These are phyloP conservation scores for Penicillium riverlandense DNA, from an alignment of 495 filamentous ascomycete genomes.

Conservation along the genomic window DNA sequence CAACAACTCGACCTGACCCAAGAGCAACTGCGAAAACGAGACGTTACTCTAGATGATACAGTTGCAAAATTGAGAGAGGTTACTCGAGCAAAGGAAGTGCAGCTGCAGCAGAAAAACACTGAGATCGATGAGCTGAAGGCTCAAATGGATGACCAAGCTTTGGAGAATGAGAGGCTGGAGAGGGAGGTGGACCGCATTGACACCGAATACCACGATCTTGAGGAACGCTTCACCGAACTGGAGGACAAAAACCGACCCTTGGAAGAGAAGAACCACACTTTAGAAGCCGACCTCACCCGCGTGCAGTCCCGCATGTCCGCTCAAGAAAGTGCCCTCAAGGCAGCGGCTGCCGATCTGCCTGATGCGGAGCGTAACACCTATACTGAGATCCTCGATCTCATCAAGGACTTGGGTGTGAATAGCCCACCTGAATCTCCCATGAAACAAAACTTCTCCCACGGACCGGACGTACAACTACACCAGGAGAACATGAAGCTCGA, in stretches of 20 bases:
- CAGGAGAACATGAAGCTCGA: conserved; percentile 25
- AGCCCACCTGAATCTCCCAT: conserved; percentile 6
- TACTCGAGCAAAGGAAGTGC: conserved; percentile 25
- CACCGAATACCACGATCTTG: conserved; percentile 23
- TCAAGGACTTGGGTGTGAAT: conserved; percentile 29
- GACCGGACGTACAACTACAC: conserved; percentile 15
- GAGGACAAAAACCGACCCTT: conserved; percentile 34
- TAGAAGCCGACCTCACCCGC: conserved; percentile 34
- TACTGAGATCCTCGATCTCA: conserved; percentile 35
- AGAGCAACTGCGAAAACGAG: conserved; percentile 32
- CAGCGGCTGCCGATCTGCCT: conserved; percentile 35
- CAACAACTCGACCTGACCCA: conserved; percentile 31
- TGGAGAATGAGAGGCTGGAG: conserved; percentile 31
- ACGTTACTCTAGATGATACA: conserved; percentile 31
- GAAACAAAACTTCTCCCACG: conserved; percentile 13
- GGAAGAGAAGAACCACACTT: conserved; percentile 35
- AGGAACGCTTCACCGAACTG: conserved; percentile 29
- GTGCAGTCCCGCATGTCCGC: conserved; percentile 37
- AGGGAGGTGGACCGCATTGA: conserved; percentile 28
- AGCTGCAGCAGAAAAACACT: conserved; percentile 30
- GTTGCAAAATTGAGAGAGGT: conserved; percentile 29
- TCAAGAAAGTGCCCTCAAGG: conserved; percentile 35
- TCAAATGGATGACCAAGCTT: conserved; percentile 25
- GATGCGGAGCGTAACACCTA: conserved; percentile 30
- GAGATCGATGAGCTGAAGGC: conserved; percentile 37